Percentiles rank a stretch among this genome's conserved stretches.
Evolutionary conservation across 2,329 filamentous ascomycete species (phyloP).

Genomic region (Pochonia chlamydosporia): DNA sequence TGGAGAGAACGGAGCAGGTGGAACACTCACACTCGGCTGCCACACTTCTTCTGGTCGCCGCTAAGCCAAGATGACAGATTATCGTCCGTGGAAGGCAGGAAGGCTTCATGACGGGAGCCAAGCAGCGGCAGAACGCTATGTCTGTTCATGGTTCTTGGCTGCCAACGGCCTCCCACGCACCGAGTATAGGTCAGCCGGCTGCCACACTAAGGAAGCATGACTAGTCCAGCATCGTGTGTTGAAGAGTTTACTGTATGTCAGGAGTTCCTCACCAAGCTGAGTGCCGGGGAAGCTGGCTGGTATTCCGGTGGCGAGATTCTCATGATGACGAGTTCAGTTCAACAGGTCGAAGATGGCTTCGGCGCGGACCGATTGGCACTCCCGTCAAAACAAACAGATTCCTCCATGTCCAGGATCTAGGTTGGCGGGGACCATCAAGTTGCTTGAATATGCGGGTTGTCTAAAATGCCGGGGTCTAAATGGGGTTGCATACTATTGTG

Average conservation of each 20-base stretch:
- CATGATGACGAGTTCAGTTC: neutral
- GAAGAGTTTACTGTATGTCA: neutral
- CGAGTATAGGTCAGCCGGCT: neutral
- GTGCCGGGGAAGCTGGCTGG: neutral
- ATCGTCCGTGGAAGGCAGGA: neutral
- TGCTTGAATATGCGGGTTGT: neutral
- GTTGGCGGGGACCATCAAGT: neutral
- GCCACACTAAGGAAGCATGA: neutral
- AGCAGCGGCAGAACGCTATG: conserved; percentile 11
- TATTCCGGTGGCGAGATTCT: neutral
- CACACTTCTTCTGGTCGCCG: conserved; percentile 3
- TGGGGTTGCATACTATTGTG: neutral
- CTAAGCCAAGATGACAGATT: neutral
- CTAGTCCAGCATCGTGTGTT: neutral
- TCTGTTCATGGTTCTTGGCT: neutral
- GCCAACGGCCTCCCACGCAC: neutral
- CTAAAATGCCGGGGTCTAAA: too few species aligned
- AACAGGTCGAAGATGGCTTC: neutral
- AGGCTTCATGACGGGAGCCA: conserved; percentile 12
- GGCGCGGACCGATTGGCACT: neutral
- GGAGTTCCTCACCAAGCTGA: neutral
- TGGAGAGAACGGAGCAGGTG: neutral
- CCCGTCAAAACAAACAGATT: neutral
- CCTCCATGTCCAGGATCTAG: neutral
- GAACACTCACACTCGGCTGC: conserved; percentile 1